Conservation (phyloP, 805 yeast genomes). For the Pichia nakasei region DNA sequence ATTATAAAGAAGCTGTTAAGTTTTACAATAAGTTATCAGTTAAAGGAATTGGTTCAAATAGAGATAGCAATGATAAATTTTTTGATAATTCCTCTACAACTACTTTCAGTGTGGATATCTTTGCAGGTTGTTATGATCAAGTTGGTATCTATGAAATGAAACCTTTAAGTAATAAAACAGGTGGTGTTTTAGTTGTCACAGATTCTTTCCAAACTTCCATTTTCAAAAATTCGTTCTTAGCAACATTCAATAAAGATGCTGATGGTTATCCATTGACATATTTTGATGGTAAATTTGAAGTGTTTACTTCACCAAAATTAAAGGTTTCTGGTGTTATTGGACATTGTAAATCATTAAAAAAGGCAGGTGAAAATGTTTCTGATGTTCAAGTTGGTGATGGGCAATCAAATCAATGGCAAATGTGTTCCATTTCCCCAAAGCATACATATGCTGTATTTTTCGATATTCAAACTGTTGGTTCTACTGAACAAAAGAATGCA, state of each 20-base stretch:
- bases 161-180: slow-evolving; percentile 72
- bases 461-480: slow-evolving; percentile 56
- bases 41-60: slow-evolving; percentile 48
- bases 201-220: slow-evolving; percentile 94
- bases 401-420: slow-evolving; percentile 80
- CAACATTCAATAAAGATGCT: slow-evolving; percentile 79
- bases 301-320: slow-evolving; percentile 78
- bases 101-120: slow-evolving; percentile 80
- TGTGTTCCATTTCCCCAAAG: slow-evolving; percentile 77
- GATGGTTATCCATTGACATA: slow-evolving; percentile 85
- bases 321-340: slow-evolving; percentile 92
- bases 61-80: slow-evolving; percentile 29
- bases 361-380: slow-evolving; percentile 66
- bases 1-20: slow-evolving; percentile 76
- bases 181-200: slow-evolving; percentile 80
- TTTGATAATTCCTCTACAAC: slow-evolving; percentile 33
- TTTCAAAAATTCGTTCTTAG: slow-evolving; percentile 84
- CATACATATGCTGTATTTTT: slow-evolving; percentile 86
- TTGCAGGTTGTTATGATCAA: slow-evolving; percentile 95
- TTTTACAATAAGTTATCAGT: slow-evolving; percentile 69
- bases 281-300: slow-evolving; percentile 80
- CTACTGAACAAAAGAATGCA: slow-evolving; percentile 33
- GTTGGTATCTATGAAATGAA: slow-evolving; percentile 94
- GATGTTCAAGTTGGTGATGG: slow-evolving; percentile 94
- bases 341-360: slow-evolving; percentile 69